Conservation (phyloP, 768 basidiomycete species). For the Kondoa subrosea region DNA sequence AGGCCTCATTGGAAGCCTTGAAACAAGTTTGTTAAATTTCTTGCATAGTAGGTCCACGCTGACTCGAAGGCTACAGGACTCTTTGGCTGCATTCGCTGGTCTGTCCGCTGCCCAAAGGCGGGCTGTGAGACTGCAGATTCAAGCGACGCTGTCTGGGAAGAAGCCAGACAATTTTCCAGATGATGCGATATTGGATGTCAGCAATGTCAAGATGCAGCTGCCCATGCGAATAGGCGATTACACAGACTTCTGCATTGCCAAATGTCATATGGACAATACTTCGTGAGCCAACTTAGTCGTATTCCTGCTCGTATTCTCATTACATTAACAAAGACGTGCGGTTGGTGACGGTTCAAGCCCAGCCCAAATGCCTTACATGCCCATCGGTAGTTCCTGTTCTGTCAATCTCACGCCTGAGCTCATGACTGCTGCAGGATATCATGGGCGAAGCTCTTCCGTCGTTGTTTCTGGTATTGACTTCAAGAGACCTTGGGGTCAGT, state of each 20-base stretch:
- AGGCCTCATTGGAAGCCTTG: background rate
- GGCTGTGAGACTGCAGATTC: conserved; percentile 12
- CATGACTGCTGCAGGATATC: too few relatives aligned
- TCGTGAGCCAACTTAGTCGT: conserved; percentile 9
- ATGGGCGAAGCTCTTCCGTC: conserved; percentile 22
- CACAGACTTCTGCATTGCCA: conserved; percentile 20
- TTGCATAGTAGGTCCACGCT: too few relatives aligned
- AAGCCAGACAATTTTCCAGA: background rate
- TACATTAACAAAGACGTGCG: too few relatives aligned
- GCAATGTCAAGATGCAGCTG: conserved; percentile 13
- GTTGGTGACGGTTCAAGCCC: conserved; percentile 17
- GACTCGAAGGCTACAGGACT: conserved; percentile 10
- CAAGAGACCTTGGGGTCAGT: conserved; percentile 9
- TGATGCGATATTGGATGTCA: conserved; percentile 1
- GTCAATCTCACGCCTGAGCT: too few relatives aligned
- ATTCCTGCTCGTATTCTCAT: too few relatives aligned
- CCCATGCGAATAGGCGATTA: conserved; percentile 21
- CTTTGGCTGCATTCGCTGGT: conserved; percentile 16
- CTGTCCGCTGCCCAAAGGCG: conserved; percentile 6
- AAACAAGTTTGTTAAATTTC: too few relatives aligned
- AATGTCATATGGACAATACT: background rate
- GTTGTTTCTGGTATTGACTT: conserved; percentile 11
- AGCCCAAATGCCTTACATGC: conserved; percentile 18
- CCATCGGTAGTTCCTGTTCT: too few relatives aligned
- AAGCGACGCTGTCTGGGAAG: background rate